A percentile compares a stretch with the other conserved stretches of the same genome.
Conservation (phyloP, 1,284 basidiomycete species). For the Testicularia cyperi region DNA sequence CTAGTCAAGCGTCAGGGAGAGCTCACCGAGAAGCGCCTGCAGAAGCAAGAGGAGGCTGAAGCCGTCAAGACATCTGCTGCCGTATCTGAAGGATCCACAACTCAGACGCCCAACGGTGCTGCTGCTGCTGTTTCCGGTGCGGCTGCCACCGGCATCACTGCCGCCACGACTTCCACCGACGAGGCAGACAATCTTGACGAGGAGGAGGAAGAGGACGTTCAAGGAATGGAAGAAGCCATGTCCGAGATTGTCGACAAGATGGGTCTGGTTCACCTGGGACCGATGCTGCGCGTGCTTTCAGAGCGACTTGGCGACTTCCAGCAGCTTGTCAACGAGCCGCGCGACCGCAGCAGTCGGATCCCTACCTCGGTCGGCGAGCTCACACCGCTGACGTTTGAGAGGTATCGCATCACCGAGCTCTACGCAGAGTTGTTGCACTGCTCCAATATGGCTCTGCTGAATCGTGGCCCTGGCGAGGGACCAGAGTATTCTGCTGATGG, state of each 20-base stretch:
- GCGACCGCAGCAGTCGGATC: conserved; percentile 69
- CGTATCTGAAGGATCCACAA: conserved; percentile 9
- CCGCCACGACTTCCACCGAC: conserved; percentile 1
- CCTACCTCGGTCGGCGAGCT: conserved; percentile 60
- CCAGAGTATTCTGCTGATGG: conserved; percentile 55
- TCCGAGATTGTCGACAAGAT: conserved; percentile 82
- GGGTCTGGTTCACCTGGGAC: conserved; percentile 90
- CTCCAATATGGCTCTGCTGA: conserved; percentile 95
- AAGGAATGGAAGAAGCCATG: conserved; percentile 74
- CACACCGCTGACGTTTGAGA: conserved; percentile 84
- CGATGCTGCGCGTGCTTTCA: conserved; percentile 76
- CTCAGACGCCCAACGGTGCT: too few relatives aligned
- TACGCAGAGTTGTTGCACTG: conserved; percentile 96
- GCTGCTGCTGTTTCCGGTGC: too few relatives aligned
- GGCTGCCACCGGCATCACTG: too few relatives aligned
- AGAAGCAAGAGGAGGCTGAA: conserved; percentile 57
- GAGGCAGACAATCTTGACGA: conserved; percentile 47
- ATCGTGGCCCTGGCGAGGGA: conserved; percentile 65
- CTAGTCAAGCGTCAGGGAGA: conserved; percentile 83
- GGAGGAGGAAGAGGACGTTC: conserved; percentile 58
- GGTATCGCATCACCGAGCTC: conserved; percentile 95
- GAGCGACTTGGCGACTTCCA: conserved; percentile 74
- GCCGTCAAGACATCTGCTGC: conserved; percentile 17
- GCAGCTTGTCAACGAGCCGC: conserved; percentile 70
- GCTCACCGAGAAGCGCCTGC: conserved; percentile 45